Conservation (phyloP, 768 basidiomycete species). For the Mycena vulgaris region DNA sequence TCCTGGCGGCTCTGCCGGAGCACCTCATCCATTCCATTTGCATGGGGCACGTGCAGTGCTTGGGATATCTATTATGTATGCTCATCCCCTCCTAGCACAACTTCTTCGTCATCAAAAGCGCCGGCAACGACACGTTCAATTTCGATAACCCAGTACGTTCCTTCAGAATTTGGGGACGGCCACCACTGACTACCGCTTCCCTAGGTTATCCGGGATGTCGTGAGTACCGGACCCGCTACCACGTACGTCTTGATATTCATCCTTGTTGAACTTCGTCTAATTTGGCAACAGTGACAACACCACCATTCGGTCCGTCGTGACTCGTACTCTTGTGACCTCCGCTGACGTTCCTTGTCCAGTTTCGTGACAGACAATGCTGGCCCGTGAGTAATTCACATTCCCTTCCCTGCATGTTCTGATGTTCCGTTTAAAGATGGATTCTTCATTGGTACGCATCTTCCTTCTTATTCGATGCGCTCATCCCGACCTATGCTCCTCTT, state of each 20-base stretch:
- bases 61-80: constrained; percentile 57
- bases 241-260: constrained; percentile 10
- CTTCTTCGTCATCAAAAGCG: no score
- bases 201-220: constrained; percentile 60
- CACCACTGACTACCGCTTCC: no score
- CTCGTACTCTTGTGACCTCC: no score
- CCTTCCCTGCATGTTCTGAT: no score
- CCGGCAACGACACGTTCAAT: no score
- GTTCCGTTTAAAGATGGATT: no score
- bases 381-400: constrained; percentile 48
- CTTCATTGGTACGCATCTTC: constrained; percentile 45
- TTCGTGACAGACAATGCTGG: constrained; percentile 51
- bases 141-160: no score
- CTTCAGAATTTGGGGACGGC: no score
- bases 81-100: no score
- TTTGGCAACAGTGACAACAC: constrained; percentile 45
- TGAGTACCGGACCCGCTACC: constrained; percentile 50
- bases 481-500: background rate
- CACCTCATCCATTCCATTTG: constrained; percentile 53
- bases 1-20: constrained; percentile 52
- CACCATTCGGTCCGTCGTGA: constrained; percentile 58
- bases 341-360: no score
- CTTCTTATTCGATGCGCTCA: background rate
- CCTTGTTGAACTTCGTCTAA: no score
- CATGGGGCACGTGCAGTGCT: constrained; percentile 52